phyloP scores from a whole-genome alignment of 192 early-diverging fungal species.

The Geranomyces variabilis region DNA sequence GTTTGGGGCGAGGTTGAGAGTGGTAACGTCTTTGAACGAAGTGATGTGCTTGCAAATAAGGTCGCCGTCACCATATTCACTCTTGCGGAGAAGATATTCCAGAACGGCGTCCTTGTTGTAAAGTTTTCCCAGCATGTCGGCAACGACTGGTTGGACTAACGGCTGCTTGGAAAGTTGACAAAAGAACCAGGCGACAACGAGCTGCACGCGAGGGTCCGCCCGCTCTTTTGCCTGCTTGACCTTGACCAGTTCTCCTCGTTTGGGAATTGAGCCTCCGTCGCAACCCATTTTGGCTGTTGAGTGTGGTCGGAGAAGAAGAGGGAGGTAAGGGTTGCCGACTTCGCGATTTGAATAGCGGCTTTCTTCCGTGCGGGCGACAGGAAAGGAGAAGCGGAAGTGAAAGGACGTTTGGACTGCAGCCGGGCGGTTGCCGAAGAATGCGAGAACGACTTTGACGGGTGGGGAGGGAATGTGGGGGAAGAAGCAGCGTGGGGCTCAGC shows the following conservation, averaged over 20 bases:
- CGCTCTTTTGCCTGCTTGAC: slow-evolving; percentile 69
- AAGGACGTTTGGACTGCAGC: too few relatives aligned
- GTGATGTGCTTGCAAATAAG: slow-evolving; percentile 72
- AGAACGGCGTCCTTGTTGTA: slow-evolving; percentile 84
- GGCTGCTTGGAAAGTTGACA: slow-evolving; percentile 81
- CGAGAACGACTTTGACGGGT: too few relatives aligned
- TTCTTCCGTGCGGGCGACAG: too few relatives aligned
- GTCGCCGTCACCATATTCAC: slow-evolving; percentile 71
- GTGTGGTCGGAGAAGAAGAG: not conserved
- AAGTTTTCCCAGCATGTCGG: slow-evolving; percentile 72
- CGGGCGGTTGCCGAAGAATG: too few relatives aligned
- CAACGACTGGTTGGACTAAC: slow-evolving; percentile 68
- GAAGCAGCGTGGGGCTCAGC: too few relatives aligned
- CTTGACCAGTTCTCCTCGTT: slow-evolving; percentile 83
- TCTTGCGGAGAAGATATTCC: slow-evolving; percentile 72
- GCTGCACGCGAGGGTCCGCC: slow-evolving; percentile 67
- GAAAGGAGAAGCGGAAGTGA: too few relatives aligned
- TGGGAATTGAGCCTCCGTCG: slow-evolving; percentile 90
- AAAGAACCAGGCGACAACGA: slow-evolving; percentile 67
- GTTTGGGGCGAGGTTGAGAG: slow-evolving; percentile 69
- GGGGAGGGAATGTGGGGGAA: too few relatives aligned
- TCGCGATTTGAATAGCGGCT: too few relatives aligned
- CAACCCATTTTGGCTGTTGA: slow-evolving; percentile 37
- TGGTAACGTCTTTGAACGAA: slow-evolving; percentile 72
- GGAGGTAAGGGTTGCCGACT: not conserved